A percentile compares a stretch with the other conserved stretches of the same genome.
Conservation (phyloP, 108 stramenopile genomes). For the Nitzschia palea region DNA sequence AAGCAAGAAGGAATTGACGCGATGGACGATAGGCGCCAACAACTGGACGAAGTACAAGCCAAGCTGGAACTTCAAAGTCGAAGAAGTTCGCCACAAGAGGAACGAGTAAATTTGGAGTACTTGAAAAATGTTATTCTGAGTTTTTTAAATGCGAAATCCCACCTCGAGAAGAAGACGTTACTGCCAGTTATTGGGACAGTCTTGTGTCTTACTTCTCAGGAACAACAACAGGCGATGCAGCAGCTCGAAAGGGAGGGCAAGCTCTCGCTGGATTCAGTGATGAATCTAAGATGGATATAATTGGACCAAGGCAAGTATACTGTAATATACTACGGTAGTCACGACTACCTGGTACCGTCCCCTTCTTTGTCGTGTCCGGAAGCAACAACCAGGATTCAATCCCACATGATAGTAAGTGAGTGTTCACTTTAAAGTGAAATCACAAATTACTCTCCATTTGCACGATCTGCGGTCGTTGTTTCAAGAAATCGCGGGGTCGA, state of each 20-base stretch:
- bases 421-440: no score
- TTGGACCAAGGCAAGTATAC: no score
- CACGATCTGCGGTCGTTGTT: no score
- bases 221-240: constrained; percentile 57
- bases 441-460: no score
- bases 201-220: constrained; percentile 77
- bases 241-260: constrained; percentile 58
- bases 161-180: constrained; percentile 65
- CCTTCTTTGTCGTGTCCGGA: no score
- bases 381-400: no score
- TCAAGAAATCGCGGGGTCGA: no score
- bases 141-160: constrained; percentile 70
- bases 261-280: constrained; percentile 17
- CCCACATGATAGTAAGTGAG: no score
- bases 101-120: constrained; percentile 76
- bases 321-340: no score
- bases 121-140: constrained; percentile 87
- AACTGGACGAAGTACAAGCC: constrained; percentile 75
- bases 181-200: constrained; percentile 83
- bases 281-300: constrained; percentile 14
- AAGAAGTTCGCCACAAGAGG: constrained; percentile 27
- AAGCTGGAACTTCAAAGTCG: constrained; percentile 63
- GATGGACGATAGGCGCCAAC: constrained; percentile 60
- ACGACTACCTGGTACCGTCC: no score
- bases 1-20: constrained; percentile 77